Evolutionary conservation across 768 basidiomycete species (phyloP), one percentile per base, ranked within the genome.

Genomic region (Tubosaeta sp.): DNA sequence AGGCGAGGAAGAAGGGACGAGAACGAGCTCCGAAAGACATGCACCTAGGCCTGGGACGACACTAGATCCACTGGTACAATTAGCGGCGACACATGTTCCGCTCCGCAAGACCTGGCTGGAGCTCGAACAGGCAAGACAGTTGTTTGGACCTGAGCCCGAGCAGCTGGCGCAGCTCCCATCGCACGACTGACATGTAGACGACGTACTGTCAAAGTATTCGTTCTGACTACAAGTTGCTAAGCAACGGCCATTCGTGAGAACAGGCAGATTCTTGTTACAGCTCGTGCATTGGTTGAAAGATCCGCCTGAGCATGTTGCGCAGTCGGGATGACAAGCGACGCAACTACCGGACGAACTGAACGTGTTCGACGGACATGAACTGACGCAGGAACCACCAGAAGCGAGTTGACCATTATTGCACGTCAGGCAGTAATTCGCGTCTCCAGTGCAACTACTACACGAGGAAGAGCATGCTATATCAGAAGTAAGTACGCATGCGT

Each of bases 291-390:
- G 84, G 62, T 81, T 82, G 71, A 90, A 90, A 0, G 82, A 79
- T 19, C 78, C 60, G n/a, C 90, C 90, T 21, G 82, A 81, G 68
- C 93, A 95, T 2, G 86, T 83, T 14, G 80, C 81, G 61, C 92
- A 95, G 63, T 94, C 93, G 0, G 90, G 82, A 53, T 94, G 91
- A 66, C 93, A 95, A 6, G 83, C 59, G 48, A 82, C 62, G 70
- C 92, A 94, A 24, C 79, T 69, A 21, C 82, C 80, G 27, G 81
- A 76, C 11, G 86, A 78, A 46, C 75, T 70, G 69, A 92, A 86
- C 2, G 83, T 80, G 52, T 80, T 81, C 34, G 83, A 76, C 0
- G 92, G 89, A 61, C 91, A 94, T 6, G 81, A 77, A 16, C 79
- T 71, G 41, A 88, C 80, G 61, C 92, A 95, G 66, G 81, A 80